Evolutionary conservation across 345 rosid species (phyloP), one percentile per base, ranked within the genome.

Genomic region (Bruguiera sexangula): DNA sequence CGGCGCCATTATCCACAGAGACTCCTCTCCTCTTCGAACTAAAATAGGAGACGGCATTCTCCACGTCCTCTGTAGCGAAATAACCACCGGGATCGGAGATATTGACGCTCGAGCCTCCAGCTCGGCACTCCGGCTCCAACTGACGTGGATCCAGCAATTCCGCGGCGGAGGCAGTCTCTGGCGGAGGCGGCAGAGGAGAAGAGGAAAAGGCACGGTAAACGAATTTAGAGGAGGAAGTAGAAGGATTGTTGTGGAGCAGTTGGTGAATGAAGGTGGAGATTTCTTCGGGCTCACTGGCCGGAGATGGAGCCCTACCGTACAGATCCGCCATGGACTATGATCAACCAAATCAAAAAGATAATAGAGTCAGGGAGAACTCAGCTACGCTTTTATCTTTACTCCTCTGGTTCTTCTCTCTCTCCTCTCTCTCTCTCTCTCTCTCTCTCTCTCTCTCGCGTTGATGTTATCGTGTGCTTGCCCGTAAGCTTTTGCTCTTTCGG

Each of bases 291-390:
- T 79, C 90, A 8, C 69, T 58, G 11, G 73, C 54, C 22, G 85
- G 58, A 34, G 83, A 79, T 2, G 78, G 75, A 37, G 75, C 67
- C 2, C 70, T 52, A 64, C 82, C 86, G 79, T 86, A 84, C 74
- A 84, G 85, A 84, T 86, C 79, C 77, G 85, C 90, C 90, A 86
- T 84, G 58, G 55, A 61, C 48, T 9, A 24, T 19, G 19, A 55
- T 7, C 18, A 10, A 54, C 6, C 2, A 27, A 71, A 34, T 6
- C 5, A 54, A 26, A 46, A 2, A 8, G 15, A 10, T 1, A 26
- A 18, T 27, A 10, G 2, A 68, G 37, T 10, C 37, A 34, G 8
- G 2, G 10, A 8, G 8, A 7, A 34, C 8, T 34, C 7, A 34
- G 8, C 8, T 34, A 34, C 37, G 37, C 37, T 34, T 34, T 34